Conservation (phyloP, 768 basidiomycete genomes). For the Tulasnella sp. region DNA sequence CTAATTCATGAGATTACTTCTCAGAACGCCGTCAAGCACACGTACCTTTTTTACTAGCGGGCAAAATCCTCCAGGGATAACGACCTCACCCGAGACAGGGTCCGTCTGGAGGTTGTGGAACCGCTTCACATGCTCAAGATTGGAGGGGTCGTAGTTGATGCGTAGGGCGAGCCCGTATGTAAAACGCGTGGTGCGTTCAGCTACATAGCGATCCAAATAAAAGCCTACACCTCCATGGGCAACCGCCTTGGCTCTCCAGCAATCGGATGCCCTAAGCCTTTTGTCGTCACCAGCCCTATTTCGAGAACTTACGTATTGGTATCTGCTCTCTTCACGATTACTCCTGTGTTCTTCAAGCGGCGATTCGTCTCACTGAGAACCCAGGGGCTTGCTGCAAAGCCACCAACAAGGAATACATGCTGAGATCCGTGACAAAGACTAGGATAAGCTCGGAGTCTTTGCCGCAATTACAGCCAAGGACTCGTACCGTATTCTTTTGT, state of each 20-base stretch:
- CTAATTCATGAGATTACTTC: not conserved
- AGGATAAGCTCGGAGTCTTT: constrained; percentile 36
- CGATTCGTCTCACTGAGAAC: constrained; percentile 71
- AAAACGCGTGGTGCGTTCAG: constrained; percentile 66
- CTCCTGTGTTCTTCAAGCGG: constrained; percentile 45
- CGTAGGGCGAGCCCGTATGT: constrained; percentile 80
- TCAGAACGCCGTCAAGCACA: not conserved
- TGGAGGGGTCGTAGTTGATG: constrained; percentile 54
- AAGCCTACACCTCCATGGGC: constrained; percentile 79
- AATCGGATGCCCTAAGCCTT: not conserved
- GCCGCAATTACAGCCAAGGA: not conserved
- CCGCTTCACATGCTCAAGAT: constrained; percentile 58
- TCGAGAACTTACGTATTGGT: constrained; percentile 55
- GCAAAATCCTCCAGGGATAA: not conserved
- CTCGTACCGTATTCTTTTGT: constrained; percentile 29
- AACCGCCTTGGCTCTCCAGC: constrained; percentile 66
- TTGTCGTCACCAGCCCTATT: not conserved
- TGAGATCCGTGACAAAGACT: constrained; percentile 35
- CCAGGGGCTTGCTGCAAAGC: constrained; percentile 78
- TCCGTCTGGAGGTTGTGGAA: constrained; percentile 45
- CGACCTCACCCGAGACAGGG: not conserved
- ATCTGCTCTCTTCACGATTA: constrained; percentile 64
- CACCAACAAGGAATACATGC: constrained; percentile 77
- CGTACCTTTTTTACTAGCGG: not conserved
- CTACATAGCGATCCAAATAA: constrained; percentile 78